Percentiles rank a stretch among this genome's conserved stretches.
phyloP scores from a whole-genome alignment of 2,329 filamentous ascomycete genomes.

The Ceratocystiopsis brevicomis region DNA sequence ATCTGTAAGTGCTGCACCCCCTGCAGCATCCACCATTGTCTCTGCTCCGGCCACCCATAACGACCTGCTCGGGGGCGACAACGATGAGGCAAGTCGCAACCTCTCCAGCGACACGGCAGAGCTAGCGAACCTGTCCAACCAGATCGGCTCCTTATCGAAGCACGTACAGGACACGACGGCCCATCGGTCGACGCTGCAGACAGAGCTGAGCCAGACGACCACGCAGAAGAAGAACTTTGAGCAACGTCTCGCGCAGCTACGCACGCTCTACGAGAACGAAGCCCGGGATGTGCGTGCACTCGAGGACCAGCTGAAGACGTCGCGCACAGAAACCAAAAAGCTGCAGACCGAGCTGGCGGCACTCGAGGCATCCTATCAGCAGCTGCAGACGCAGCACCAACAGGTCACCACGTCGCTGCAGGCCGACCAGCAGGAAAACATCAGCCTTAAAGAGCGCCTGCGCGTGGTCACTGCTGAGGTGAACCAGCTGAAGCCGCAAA shows the following conservation, averaged over 20 bases:
- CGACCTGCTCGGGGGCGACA: conserved; percentile 78
- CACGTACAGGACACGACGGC: conserved; percentile 88
- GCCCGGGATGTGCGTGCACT: conserved; percentile 67
- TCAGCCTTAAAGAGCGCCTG: conserved; percentile 71
- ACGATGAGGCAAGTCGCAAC: conserved; percentile 75
- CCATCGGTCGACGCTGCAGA: conserved; percentile 61
- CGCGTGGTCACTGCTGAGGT: conserved; percentile 67
- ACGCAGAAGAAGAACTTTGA: conserved; percentile 90
- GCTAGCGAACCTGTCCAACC: conserved; percentile 87
- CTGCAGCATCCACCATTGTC: background rate
- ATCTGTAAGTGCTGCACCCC: background rate
- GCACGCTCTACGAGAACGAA: conserved; percentile 82
- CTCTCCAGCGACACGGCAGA: conserved; percentile 79
- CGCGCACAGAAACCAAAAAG: conserved; percentile 66
- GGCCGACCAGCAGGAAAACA: conserved; percentile 77
- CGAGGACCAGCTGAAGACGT: conserved; percentile 61
- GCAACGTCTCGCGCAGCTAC: conserved; percentile 66
- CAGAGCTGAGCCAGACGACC: conserved; percentile 61
- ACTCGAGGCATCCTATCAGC: conserved; percentile 62
- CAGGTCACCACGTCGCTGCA: conserved; percentile 58
- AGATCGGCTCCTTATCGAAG: conserved; percentile 74
- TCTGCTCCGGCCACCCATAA: conserved; percentile 28
- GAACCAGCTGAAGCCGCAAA: conserved; percentile 64
- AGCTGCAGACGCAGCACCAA: conserved; percentile 66
- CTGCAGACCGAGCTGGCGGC: conserved; percentile 68